Conservation (phyloP, 495 filamentous ascomycete species). For the Endocarpon pusillum region DNA sequence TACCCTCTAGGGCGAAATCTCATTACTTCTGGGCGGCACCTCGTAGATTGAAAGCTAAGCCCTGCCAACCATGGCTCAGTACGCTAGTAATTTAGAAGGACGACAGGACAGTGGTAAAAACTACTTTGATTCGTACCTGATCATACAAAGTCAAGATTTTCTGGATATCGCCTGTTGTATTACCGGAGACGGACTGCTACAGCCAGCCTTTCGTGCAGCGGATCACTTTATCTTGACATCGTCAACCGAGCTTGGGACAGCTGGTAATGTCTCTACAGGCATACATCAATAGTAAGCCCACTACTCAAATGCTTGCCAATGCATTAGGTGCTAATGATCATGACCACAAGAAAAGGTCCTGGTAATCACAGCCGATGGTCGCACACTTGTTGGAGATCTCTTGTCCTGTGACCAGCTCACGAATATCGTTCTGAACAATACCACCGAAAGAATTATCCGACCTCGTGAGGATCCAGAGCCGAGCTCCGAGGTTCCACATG, state of each 20-base stretch:
- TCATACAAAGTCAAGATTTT: too few relatives aligned
- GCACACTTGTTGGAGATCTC: slow-evolving; percentile 68
- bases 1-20: too few relatives aligned
- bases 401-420: slow-evolving; percentile 82
- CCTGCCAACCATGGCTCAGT: too few relatives aligned
- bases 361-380: slow-evolving; percentile 83
- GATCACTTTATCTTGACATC: too few relatives aligned
- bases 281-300: slow-evolving; percentile 45
- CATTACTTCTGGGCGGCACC: too few relatives aligned
- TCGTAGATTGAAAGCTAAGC: too few relatives aligned
- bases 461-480: slow-evolving; percentile 65
- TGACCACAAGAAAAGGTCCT: slow-evolving; percentile 60
- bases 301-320: slow-evolving; percentile 2
- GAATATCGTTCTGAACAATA: slow-evolving; percentile 73
- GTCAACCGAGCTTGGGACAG: not conserved
- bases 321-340: slow-evolving; percentile 15
- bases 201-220: too few relatives aligned
- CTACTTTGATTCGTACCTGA: too few relatives aligned
- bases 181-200: too few relatives aligned
- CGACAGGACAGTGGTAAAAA: too few relatives aligned
- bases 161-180: too few relatives aligned
- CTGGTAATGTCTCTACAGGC: slow-evolving; percentile 42
- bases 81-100: too few relatives aligned
- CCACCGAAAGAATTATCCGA: slow-evolving; percentile 79
- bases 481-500: slow-evolving; percentile 65